Base-by-base conservation (phyloP, 768 basidiomycete genomes). In the Leccinum ochraceum region DNA sequence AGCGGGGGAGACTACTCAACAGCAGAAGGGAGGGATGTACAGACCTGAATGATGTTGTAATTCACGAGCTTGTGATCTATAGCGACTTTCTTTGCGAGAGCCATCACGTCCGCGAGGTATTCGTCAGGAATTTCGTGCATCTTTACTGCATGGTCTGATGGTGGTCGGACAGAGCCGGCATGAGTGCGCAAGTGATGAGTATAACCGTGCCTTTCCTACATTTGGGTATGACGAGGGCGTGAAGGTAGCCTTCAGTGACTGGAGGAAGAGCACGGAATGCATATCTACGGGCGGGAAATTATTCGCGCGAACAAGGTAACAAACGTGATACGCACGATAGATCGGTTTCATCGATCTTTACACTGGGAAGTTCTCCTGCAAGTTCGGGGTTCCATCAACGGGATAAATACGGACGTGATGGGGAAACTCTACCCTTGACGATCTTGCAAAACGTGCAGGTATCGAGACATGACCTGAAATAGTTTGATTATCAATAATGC, bases 201-300 rank as follows among this genome's bases (percentile, higher is more conserved):
- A 14, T 6, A 6, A 1, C 28, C 6, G 11, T 11, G n/a, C 2
- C 8, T 9, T 14, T 16, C 75, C 54, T 61, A 95, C 95, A 84
- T 79, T 98, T 98, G 3, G 96, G 96, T 64, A 98, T 91, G 54
- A 98, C 80, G 50, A 98, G 83, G 4, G 92, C 84, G 74, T 98
- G 53, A 20, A 54, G 34, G 34, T 36, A 93, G 1, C 95, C 95
- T 67, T 84, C 88, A 11, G 92, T 80, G 26, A 97, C 76, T 6
- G 96, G 95, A 1, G 88, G 87, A 63, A 98, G 90, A 63, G 97
- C 95, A 63, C 97, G 82, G 80, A 98, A 97, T 0, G 95, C 87
- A 74, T 80, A 89, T 20, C 90, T 92, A 39, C 14, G 30, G 0
- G n/a, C 42, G 4, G 30, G 3, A 8, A 42, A 22, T 44, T 26